phyloP scores from a whole-genome alignment of 768 basidiomycete species.

The Trametes punicea region DNA sequence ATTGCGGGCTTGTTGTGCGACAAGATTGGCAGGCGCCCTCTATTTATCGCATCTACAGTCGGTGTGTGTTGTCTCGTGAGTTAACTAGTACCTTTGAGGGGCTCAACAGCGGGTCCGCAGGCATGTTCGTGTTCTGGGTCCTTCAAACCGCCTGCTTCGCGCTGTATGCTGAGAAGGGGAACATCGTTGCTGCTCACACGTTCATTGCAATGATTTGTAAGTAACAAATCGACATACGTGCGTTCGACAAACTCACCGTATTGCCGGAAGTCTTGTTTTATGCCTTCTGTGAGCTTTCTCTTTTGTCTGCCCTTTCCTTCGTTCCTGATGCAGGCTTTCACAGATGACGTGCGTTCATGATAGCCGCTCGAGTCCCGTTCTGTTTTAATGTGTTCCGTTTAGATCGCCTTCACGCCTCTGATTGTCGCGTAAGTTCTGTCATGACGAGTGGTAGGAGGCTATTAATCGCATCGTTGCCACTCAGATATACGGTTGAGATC shows the following conservation, averaged over 20 bases:
- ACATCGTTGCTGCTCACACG: constrained; percentile 35
- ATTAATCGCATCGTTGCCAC: neutral
- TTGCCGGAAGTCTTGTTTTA: constrained; percentile 35
- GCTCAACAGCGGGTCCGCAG: constrained; percentile 12
- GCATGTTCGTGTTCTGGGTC: constrained; percentile 40
- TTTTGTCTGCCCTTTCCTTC: no score
- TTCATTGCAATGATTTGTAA: constrained; percentile 46
- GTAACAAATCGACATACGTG: constrained; percentile 5
- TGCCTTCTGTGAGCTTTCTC: constrained; percentile 33
- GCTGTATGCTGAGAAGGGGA: constrained; percentile 29
- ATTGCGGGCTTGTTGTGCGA: constrained; percentile 48
- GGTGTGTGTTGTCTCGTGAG: constrained; percentile 27
- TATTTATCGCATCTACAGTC: constrained; percentile 47
- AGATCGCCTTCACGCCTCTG: constrained; percentile 25
- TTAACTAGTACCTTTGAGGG: neutral
- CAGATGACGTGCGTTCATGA: constrained; percentile 32
- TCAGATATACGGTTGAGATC: constrained; percentile 48
- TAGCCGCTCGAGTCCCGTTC: neutral
- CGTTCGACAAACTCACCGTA: neutral
- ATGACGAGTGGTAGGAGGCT: neutral
- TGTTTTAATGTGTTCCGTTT: neutral
- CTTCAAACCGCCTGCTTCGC: constrained; percentile 38
- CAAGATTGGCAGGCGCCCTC: constrained; percentile 44
- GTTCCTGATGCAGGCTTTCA: neutral
- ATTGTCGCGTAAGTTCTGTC: constrained; percentile 18